phyloP scores from a whole-genome alignment of 2,329 filamentous ascomycete genomes.

The Lecanicillium sp. region DNA sequence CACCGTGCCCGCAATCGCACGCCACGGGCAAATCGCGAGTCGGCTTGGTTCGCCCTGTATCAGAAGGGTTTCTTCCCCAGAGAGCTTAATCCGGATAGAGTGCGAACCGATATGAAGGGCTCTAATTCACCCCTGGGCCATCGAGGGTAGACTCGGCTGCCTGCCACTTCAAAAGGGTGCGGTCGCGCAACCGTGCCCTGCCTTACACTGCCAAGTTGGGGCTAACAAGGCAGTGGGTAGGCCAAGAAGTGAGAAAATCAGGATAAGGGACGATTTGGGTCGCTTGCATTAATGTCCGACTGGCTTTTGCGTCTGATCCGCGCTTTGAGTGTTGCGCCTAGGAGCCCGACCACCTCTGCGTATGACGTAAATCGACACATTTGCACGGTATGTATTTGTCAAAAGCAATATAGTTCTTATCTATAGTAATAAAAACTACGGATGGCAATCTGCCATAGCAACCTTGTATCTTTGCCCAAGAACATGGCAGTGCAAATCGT shows the following conservation, averaged over 20 bases:
- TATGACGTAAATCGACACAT: constrained; percentile 3
- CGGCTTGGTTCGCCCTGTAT: neutral
- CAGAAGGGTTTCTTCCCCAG: constrained; percentile 10
- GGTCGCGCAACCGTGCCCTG: no score
- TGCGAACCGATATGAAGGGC: constrained; percentile 12
- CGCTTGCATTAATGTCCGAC: neutral
- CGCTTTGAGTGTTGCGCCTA: neutral
- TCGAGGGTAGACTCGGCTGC: no score
- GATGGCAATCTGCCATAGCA: no score
- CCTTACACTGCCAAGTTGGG: constrained; percentile 7
- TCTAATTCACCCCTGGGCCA: neutral
- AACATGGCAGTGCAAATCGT: no score
- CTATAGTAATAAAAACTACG: no score
- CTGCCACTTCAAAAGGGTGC: no score
- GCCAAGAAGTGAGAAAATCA: no score
- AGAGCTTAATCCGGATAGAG: constrained; percentile 9
- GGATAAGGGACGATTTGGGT: neutral
- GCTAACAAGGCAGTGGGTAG: constrained; percentile 5
- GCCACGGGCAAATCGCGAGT: neutral
- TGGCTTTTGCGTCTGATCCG: constrained; percentile 7
- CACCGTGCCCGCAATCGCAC: neutral
- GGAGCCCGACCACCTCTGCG: neutral
- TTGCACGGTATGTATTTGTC: neutral
- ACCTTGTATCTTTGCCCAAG: no score
- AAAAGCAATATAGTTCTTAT: no score